Conservation (phyloP, 768 basidiomycete genomes). For the Saitozyma sp. region DNA sequence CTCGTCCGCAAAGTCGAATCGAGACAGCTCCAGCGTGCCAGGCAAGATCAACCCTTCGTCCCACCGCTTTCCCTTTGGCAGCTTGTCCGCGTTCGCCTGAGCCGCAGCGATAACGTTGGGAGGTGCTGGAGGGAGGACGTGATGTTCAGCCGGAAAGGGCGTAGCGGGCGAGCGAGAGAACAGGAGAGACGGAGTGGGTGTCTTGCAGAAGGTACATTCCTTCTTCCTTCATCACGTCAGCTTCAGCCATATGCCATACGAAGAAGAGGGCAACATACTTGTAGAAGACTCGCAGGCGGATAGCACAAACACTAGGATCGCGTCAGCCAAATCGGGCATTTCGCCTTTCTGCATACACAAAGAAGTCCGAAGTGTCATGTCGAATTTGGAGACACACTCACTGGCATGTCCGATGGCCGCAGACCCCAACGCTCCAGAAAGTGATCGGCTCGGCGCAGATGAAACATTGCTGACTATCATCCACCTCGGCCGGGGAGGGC, state of each 20-base stretch:
- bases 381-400: slow-evolving; percentile 22
- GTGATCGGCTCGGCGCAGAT: slow-evolving; percentile 94
- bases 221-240: slow-evolving; percentile 57
- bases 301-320: slow-evolving; percentile 65
- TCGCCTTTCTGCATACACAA: too few relatives aligned
- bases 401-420: slow-evolving; percentile 93
- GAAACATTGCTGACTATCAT: slow-evolving; percentile 62
- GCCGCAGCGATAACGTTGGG: slow-evolving; percentile 36
- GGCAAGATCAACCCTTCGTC: slow-evolving; percentile 34
- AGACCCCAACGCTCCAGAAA: slow-evolving; percentile 82
- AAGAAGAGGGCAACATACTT: slow-evolving; percentile 56
- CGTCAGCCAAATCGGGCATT: too few relatives aligned
- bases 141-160: slow-evolving; percentile 41
- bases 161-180: slow-evolving; percentile 43
- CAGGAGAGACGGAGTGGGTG: slow-evolving; percentile 35
- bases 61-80: slow-evolving; percentile 37
- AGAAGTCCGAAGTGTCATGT: slow-evolving; percentile 2
- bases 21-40: slow-evolving; percentile 40
- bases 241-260: background rate
- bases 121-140: slow-evolving; percentile 24
- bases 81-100: slow-evolving; percentile 31
- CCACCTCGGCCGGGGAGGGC: slow-evolving; percentile 14
- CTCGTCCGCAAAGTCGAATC: slow-evolving; percentile 44
- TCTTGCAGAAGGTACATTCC: slow-evolving; percentile 95
- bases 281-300: slow-evolving; percentile 85